Percentiles rank a stretch among this genome's conserved stretches.
Evolutionary conservation across 169 alveolate species (phyloP).

Genomic region (Theileria equi): DNA sequence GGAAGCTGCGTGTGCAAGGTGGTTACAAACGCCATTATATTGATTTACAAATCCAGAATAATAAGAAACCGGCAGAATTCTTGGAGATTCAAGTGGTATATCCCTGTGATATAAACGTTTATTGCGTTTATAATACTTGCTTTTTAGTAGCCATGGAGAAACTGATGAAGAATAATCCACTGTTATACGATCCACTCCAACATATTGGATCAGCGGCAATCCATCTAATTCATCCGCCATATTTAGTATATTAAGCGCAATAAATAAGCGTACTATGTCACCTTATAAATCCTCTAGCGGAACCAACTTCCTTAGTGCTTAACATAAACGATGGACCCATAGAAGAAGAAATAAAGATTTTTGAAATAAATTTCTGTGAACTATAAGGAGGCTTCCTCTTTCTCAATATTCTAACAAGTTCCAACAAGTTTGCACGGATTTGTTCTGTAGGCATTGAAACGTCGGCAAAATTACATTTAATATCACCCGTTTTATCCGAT

Average conservation of each 20-base stretch:
- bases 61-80: constrained; percentile 36
- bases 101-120: constrained; percentile 30
- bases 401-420: constrained; percentile 36
- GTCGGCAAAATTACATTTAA: constrained; percentile 76
- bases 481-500: constrained; percentile 68
- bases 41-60: constrained; percentile 41
- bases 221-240: constrained; percentile 27
- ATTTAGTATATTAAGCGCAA: neutral
- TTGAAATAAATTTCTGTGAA: constrained; percentile 19
- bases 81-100: constrained; percentile 39
- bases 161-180: constrained; percentile 50
- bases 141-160: constrained; percentile 32
- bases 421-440: constrained; percentile 69
- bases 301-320: constrained; percentile 33
- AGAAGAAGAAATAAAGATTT: constrained; percentile 48
- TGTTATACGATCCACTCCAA: constrained; percentile 54
- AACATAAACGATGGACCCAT: constrained; percentile 63
- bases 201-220: constrained; percentile 44
- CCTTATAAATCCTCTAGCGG: constrained; percentile 10
- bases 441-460: constrained; percentile 74
- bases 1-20: constrained; percentile 59
- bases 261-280: neutral
- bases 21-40: constrained; percentile 57
- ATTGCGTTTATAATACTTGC: constrained; percentile 30
- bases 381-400: constrained; percentile 48